Conservation (phyloP, 139 green algal genomes). For the Volvox africanus region DNA sequence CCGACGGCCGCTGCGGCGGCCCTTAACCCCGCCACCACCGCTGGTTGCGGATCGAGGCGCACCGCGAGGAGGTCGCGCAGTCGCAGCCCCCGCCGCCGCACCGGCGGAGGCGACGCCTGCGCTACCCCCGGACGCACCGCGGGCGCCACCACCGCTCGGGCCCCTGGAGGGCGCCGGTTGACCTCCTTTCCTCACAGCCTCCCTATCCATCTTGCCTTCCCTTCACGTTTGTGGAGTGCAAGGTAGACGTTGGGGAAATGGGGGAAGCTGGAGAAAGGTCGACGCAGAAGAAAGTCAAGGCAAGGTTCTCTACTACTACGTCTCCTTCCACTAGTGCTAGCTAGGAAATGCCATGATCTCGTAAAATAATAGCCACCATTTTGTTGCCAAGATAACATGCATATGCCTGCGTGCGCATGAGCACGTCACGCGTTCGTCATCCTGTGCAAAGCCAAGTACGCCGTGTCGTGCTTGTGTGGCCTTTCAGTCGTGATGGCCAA, state of each 20-base stretch:
- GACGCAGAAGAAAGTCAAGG: too few species aligned
- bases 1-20: constrained; percentile 13
- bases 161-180: constrained; percentile 42
- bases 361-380: too few species aligned
- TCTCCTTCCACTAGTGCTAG: too few species aligned
- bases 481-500: too few species aligned
- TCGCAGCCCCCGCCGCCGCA: neutral
- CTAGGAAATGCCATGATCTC: too few species aligned
- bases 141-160: neutral
- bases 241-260: neutral
- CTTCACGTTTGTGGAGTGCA: neutral
- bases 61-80: neutral
- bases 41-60: neutral
- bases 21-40: constrained; percentile 11
- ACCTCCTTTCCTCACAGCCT: constrained; percentile 51
- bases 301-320: too few species aligned
- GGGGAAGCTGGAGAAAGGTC: too few species aligned
- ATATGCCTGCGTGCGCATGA: too few species aligned
- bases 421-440: too few species aligned
- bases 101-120: neutral
- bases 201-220: constrained; percentile 69
- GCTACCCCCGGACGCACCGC: neutral
- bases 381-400: too few species aligned
- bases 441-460: too few species aligned
- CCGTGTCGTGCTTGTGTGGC: too few species aligned